A percentile compares a stretch with the other conserved stretches of the same genome.
Conservation (phyloP, 2,329 filamentous ascomycete genomes). For the Fusarium oligoseptatum region DNA sequence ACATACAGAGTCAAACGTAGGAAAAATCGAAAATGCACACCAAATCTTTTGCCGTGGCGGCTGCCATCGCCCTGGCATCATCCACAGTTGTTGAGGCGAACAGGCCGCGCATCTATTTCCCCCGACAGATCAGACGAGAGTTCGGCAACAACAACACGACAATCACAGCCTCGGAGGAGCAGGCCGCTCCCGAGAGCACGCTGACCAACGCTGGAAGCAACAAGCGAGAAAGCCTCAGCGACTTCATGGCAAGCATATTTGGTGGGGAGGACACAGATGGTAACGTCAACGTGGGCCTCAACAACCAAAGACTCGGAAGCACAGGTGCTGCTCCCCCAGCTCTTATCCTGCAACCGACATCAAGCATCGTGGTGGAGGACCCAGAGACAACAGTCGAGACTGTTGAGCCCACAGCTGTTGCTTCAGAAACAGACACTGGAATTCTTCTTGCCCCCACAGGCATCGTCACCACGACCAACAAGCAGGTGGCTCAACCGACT, state of each 20-base stretch:
- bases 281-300: conserved; percentile 18
- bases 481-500: conserved; percentile 24
- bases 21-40: conserved; percentile 61
- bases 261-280: conserved; percentile 9
- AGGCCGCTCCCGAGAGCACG: conserved; percentile 27
- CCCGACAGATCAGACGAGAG: conserved; percentile 67
- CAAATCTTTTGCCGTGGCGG: conserved; percentile 60
- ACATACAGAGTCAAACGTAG: conserved; percentile 33
- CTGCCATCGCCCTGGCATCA: conserved; percentile 63
- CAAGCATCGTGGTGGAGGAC: conserved; percentile 25
- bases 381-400: conserved; percentile 24
- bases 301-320: conserved; percentile 14
- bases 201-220: conserved; percentile 14
- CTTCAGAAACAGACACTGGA: conserved; percentile 37
- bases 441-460: conserved; percentile 46
- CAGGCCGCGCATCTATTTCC: conserved; percentile 69
- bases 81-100: conserved; percentile 60
- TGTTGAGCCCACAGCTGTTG: conserved; percentile 8
- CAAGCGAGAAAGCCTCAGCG: conserved; percentile 38
- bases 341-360: conserved; percentile 38
- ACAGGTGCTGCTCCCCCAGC: conserved; percentile 35
- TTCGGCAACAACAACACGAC: conserved; percentile 57
- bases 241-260: conserved; percentile 44
- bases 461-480: conserved; percentile 39
- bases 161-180: conserved; percentile 47